Evolutionary conservation across 2,329 filamentous ascomycete genomes (phyloP).

Genomic region (Claviceps citrina): DNA sequence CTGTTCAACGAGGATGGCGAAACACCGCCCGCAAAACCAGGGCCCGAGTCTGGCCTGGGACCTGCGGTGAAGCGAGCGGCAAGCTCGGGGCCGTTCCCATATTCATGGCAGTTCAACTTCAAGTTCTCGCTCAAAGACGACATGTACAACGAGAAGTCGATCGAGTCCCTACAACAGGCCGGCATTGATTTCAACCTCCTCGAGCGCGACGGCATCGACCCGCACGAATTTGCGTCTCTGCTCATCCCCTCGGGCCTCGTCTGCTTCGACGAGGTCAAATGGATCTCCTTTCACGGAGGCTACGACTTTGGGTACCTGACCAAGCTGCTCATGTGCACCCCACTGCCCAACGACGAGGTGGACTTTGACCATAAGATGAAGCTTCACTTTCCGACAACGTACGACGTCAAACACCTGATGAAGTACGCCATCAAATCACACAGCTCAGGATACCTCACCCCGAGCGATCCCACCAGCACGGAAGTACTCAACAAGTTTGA

Average conservation of each 20-base stretch:
- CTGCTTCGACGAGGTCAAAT: constrained; percentile 73
- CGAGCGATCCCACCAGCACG: constrained; percentile 46
- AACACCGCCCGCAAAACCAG: constrained; percentile 56
- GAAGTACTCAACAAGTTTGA: constrained; percentile 75
- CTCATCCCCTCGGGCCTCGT: constrained; percentile 87
- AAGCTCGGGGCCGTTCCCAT: constrained; percentile 47
- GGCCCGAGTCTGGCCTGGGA: constrained; percentile 25
- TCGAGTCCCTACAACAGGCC: constrained; percentile 74
- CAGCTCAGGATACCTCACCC: constrained; percentile 45
- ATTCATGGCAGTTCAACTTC: constrained; percentile 99
- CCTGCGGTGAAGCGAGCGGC: constrained; percentile 24
- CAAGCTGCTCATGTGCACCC: constrained; percentile 74
- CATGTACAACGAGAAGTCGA: constrained; percentile 95
- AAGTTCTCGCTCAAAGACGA: constrained; percentile 86
- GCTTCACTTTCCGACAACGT: constrained; percentile 82
- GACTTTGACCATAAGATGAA: constrained; percentile 82
- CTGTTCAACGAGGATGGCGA: constrained; percentile 86
- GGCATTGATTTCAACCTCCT: constrained; percentile 85
- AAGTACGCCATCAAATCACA: constrained; percentile 67
- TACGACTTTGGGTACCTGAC: constrained; percentile 97
- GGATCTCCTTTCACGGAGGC: constrained; percentile 94
- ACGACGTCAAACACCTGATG: constrained; percentile 95
- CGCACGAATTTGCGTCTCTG: constrained; percentile 72
- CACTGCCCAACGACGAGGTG: constrained; percentile 74
- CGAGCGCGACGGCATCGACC: constrained; percentile 79